Evolutionary conservation across 2,329 filamentous ascomycete genomes (phyloP).

Genomic region (Aureobasidium vineae): DNA sequence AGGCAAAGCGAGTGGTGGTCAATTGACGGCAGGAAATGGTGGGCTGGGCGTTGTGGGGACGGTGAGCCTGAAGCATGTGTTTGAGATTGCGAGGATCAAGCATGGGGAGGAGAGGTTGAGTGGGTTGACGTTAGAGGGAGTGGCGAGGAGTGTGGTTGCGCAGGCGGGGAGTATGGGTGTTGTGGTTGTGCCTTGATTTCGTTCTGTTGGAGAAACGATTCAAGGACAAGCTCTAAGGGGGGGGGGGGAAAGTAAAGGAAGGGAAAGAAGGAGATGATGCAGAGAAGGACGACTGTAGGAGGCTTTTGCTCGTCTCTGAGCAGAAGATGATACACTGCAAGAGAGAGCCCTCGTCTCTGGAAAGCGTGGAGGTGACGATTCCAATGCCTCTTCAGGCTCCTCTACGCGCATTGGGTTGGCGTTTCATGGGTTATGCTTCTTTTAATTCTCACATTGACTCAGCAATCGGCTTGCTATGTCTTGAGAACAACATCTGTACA

Average conservation of each 20-base stretch:
- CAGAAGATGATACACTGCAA: background rate
- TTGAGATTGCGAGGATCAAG: slow-evolving; percentile 98
- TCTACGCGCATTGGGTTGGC: slow-evolving; percentile 10
- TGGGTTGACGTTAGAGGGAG: slow-evolving; percentile 78
- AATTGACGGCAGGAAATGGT: slow-evolving; percentile 51
- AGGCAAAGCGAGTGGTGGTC: slow-evolving; percentile 39
- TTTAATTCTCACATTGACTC: background rate
- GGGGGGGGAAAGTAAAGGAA: background rate
- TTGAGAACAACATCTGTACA: background rate
- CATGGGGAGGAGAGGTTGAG: slow-evolving; percentile 49
- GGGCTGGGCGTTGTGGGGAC: slow-evolving; percentile 77
- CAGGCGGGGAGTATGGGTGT: slow-evolving; percentile 53
- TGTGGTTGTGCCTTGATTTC: slow-evolving; percentile 45
- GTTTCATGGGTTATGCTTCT: background rate
- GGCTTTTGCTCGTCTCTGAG: background rate
- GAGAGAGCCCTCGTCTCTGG: background rate
- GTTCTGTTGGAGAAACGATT: background rate
- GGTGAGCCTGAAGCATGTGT: slow-evolving; percentile 91
- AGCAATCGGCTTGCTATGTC: background rate
- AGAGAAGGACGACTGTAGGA: background rate
- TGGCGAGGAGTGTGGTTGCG: slow-evolving; percentile 68
- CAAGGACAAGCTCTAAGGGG: background rate
- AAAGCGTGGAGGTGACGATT: background rate
- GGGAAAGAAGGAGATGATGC: background rate
- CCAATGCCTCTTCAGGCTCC: background rate